Conservation (phyloP, 2,329 filamentous ascomycete species). For the Lasiodiplodia sp. region DNA sequence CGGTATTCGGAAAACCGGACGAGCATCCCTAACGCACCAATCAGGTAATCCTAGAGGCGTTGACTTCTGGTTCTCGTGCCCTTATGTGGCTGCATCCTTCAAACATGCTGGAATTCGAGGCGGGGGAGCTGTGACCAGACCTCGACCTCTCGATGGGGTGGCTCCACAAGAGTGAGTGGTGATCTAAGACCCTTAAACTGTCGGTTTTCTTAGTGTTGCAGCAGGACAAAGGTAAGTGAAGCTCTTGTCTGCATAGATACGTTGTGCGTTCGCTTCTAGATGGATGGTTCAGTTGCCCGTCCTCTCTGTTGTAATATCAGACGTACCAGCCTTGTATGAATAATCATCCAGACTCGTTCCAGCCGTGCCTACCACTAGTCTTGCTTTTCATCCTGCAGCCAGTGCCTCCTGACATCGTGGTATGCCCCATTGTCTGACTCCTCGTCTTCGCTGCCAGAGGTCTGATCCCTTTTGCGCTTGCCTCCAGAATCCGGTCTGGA, state of each 20-base stretch:
- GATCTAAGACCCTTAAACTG: not conserved
- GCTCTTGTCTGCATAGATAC: too few relatives aligned
- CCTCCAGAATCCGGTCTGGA: not conserved
- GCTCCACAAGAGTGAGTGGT: not conserved
- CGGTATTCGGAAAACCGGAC: slow-evolving; percentile 9
- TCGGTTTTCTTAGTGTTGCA: too few relatives aligned
- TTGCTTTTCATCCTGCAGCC: slow-evolving; percentile 2
- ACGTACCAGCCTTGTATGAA: not conserved
- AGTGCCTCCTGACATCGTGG: not conserved
- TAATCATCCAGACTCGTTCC: not conserved
- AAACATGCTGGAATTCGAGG: not conserved
- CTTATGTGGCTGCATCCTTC: not conserved
- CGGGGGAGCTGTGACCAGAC: not conserved
- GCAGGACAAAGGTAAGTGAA: too few relatives aligned
- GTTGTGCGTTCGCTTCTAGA: too few relatives aligned
- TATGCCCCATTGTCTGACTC: not conserved
- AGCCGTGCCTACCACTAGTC: not conserved
- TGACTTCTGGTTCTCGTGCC: not conserved
- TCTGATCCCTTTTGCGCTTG: not conserved
- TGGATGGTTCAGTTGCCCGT: too few relatives aligned
- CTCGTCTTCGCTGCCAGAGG: not conserved
- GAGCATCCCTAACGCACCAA: not conserved
- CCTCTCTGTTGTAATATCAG: too few relatives aligned
- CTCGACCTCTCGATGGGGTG: not conserved
- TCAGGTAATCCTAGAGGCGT: not conserved